Percentiles rank a stretch among this genome's conserved stretches.
Evolutionary conservation across 257 asterid species (phyloP).

Genomic region (Solanum habrochaites): DNA sequence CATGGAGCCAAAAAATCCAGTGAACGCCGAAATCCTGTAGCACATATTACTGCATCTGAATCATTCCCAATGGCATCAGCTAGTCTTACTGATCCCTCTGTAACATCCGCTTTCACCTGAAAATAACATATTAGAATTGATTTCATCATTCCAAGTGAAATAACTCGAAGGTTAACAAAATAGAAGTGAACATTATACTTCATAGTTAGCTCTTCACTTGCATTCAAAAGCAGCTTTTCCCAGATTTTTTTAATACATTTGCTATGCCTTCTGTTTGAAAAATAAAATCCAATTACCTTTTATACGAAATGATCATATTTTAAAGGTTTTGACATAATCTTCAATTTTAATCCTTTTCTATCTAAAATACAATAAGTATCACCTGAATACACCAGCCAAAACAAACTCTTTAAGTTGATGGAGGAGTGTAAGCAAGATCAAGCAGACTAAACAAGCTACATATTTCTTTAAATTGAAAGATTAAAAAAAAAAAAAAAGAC

Average conservation of each 20-base stretch:
- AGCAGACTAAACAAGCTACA: background rate
- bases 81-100: conserved; percentile 67
- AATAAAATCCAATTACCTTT: background rate
- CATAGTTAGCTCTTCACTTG: background rate
- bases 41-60: conserved; percentile 90
- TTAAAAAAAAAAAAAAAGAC: background rate
- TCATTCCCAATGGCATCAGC: conserved; percentile 81
- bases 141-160: background rate
- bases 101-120: conserved; percentile 91
- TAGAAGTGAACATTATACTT: background rate
- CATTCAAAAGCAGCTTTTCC: background rate
- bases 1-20: conserved; percentile 83
- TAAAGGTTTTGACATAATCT: background rate
- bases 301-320: background rate
- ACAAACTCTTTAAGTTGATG: background rate
- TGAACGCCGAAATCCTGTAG: conserved; percentile 80
- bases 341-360: background rate
- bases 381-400: background rate
- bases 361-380: background rate
- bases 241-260: background rate
- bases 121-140: background rate
- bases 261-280: background rate
- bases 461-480: background rate
- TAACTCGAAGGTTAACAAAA: background rate
- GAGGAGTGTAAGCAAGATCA: background rate